A percentile compares a stretch with the other conserved stretches of the same genome.
phyloP scores from a whole-genome alignment of 202 grass and related monocot genomes.

The Hordeum pubiflorum region DNA sequence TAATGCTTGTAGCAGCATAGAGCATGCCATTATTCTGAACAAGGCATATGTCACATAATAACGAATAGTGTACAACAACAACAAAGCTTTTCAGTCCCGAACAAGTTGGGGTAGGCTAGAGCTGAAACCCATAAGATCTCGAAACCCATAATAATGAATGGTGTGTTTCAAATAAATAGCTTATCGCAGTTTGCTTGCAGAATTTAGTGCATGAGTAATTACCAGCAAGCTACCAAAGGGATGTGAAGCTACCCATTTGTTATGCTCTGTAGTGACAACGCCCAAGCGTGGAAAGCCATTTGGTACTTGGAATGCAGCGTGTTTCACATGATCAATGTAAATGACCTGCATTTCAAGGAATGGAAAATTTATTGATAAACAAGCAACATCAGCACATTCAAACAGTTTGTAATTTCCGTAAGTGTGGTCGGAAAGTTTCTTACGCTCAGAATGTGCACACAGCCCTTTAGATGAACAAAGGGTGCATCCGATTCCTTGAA shows the following conservation, averaged over 20 bases:
- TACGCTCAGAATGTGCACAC: background rate
- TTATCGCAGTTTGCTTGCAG: too few species aligned
- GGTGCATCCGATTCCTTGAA: background rate
- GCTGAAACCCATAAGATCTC: too few species aligned
- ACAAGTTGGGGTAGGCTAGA: too few species aligned
- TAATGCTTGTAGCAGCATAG: background rate
- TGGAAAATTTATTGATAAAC: background rate
- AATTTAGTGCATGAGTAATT: too few species aligned
- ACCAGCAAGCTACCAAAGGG: too few species aligned
- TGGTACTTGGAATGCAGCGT: background rate
- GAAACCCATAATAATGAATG: too few species aligned
- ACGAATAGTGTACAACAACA: background rate
- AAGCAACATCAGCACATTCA: background rate
- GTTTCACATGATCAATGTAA: background rate
- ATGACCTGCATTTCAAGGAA: background rate
- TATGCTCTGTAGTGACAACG: background rate
- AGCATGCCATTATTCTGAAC: background rate
- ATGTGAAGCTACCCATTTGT: too few species aligned
- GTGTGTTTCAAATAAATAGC: too few species aligned
- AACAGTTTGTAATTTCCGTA: background rate
- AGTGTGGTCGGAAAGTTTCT: background rate
- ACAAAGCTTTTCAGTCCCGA: too few species aligned
- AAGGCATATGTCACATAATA: background rate
- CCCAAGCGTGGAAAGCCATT: background rate
- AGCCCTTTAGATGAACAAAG: background rate